phyloP scores from a whole-genome alignment of 2,329 filamentous ascomycete genomes.

The Cytospora piceae region DNA sequence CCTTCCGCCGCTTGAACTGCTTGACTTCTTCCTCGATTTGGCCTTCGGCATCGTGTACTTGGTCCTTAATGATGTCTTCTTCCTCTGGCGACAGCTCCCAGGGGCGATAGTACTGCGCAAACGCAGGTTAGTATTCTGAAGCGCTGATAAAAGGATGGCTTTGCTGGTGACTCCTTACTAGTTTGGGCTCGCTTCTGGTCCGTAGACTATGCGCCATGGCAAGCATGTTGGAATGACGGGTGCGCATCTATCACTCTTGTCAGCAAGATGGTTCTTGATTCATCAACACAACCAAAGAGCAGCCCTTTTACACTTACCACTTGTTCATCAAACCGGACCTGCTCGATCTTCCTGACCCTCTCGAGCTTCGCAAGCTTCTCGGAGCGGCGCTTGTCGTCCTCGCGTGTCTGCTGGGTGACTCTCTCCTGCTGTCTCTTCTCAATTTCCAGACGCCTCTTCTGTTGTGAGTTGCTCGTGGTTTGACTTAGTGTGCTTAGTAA shows the following conservation, averaged over 20 bases:
- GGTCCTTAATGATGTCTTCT: constrained; percentile 70
- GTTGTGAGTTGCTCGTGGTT: constrained; percentile 63
- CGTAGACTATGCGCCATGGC: constrained; percentile 72
- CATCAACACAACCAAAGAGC: constrained; percentile 33
- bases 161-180: constrained; percentile 61
- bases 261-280: constrained; percentile 15
- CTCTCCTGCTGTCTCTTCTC: constrained; percentile 81
- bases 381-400: constrained; percentile 69
- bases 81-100: constrained; percentile 75
- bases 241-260: constrained; percentile 63
- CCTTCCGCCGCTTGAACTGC: constrained; percentile 60
- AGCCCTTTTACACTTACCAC: constrained; percentile 61
- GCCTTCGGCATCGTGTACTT: constrained; percentile 68
- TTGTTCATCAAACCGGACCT: constrained; percentile 75
- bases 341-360: constrained; percentile 66
- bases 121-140: constrained; percentile 16
- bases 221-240: constrained; percentile 73
- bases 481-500: constrained; percentile 79
- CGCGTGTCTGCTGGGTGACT: constrained; percentile 70
- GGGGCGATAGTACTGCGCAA: constrained; percentile 77
- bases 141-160: not conserved
- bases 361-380: constrained; percentile 67
- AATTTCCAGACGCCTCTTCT: constrained; percentile 76
- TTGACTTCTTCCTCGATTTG: constrained; percentile 66
- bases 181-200: constrained; percentile 70